Evolutionary conservation across 257 asterid species (phyloP), one percentile per base, ranked within the genome.

Genomic region (Jacaranda mimosifolia): DNA sequence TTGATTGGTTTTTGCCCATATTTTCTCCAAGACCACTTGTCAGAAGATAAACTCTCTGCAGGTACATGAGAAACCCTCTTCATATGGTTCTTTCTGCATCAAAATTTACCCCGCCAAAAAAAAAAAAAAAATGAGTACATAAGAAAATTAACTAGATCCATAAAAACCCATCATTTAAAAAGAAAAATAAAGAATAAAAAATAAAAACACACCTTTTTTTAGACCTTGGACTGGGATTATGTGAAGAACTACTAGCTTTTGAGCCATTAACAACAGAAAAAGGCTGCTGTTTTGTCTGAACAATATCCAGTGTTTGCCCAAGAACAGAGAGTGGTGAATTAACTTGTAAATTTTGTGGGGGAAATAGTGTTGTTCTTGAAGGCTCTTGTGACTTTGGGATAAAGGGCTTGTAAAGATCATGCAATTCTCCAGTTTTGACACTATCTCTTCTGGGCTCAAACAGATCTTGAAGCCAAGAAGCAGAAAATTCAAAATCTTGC

Each of bases 1-100:
- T 84, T 84, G 17, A 84, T 84, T 32, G 87, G 87, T 70, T 84
- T 84, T 76, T 84, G 87, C 9, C 87, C 87, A 69, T 84, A 84
- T 71, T 84, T 84, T 75, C 87, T 81, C 87, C 87, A 84, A 55
- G 83, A 71, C 87, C 87, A 84, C 68, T 4, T 15, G 14, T 84
- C 87, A 12, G 83, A 73, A 63, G 85, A 58, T 53, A 84, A 68
- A 15, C 51, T 42, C 58, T 81, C 83, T 4, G 79, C 79, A 3
- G 80, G 36, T 9, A 84, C 81, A 45, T 77, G 79, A 60, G 68
- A 59, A 14, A 84, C 79, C 62, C 39, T 76, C 80, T 79, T 84
- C 76, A 52, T 15, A 38, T 73, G 45, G n/a, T 77, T 74, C 77
- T 84, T 84, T 73, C 87, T 84, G 84, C 3, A 5, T 38, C n/a